Evolutionary conservation across 805 yeast species (phyloP), one percentile per base, ranked within the genome.

Genomic region (Wickerhamomyces ciferrii): DNA sequence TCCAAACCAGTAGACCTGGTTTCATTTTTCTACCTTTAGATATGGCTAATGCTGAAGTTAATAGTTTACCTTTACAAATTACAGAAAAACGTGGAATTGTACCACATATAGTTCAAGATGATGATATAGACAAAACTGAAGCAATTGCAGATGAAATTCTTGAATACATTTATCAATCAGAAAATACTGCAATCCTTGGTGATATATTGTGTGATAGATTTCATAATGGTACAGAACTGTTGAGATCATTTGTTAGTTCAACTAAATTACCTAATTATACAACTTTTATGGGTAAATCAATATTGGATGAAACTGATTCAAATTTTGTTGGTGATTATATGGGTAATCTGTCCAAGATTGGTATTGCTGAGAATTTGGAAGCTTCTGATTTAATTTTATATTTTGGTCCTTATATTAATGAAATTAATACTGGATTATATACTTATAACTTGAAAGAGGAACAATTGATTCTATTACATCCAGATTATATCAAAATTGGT

Each of bases 1-100:
- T 79, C 52, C 68, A 62, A 35, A 70, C 76, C 41, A 80, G 83
- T 35, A 79, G 83, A 61, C 97, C 97, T 0, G 97, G 96, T 15
- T 90, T 85, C 58, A 61, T 90, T 42, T 87, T 79, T 60, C 62
- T 91, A 41, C 97, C 97, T 2, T 68, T 76, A 39, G 91, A 90
- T 60, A 62, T 87, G 53, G 77, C 80, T 10, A 79, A 81, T 45
- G 49, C 54, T 14, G 32, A 58, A 5, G 71, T 81, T 46, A 68
- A 67, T 47, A 60, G 63, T 11, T 50, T 67, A 2, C 63, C 69
- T 43, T 66, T 81, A 37, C n/a, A n/a, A n/a, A n/a, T 27, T 18
- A 25, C 25, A 9, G 2, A 49, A 60, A 8, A 52, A 51, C 6
- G 71, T 74, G 29, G 52, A 56, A 4, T 44, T 69, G 52, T n/a